Percentiles rank a stretch among this genome's conserved stretches.
These are phyloP conservation scores for Floccularia luteovirens DNA, from an alignment of 768 basidiomycete species.

Conservation along the genomic window DNA sequence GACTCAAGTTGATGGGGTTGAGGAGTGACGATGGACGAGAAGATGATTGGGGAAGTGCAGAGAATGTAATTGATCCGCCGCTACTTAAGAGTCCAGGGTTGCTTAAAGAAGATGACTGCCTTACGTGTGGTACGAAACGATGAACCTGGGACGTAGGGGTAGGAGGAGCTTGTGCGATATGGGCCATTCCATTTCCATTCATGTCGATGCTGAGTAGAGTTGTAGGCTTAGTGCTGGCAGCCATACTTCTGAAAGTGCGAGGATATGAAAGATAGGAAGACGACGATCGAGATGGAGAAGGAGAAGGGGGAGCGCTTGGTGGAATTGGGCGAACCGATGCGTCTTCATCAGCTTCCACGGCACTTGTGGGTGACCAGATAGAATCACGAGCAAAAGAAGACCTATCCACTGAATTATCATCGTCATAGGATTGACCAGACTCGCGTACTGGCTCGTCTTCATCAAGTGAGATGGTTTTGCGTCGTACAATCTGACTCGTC, in stretches of 20 bases:
- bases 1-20: no score
- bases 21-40: conserved; percentile 34
- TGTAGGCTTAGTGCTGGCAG: conserved; percentile 91
- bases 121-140: conserved; percentile 51
- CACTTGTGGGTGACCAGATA: conserved; percentile 71
- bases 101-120: conserved; percentile 52
- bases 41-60: conserved; percentile 50
- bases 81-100: conserved; percentile 34
- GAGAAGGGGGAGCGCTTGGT: conserved; percentile 82
- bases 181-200: conserved; percentile 74
- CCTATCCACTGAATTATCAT: conserved; percentile 39
- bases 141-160: conserved; percentile 46
- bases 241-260: conserved; percentile 74
- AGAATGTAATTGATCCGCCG: conserved; percentile 65
- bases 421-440: conserved; percentile 27
- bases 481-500: conserved; percentile 19
- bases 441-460: conserved; percentile 44
- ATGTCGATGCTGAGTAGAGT: conserved; percentile 89
- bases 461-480: conserved; percentile 60
- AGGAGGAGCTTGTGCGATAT: conserved; percentile 80
- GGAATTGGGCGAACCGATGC: conserved; percentile 88
- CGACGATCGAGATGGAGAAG: conserved; percentile 77
- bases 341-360: conserved; percentile 86
- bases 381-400: conserved; percentile 68
- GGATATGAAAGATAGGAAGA: conserved; percentile 80